phyloP scores from a whole-genome alignment of 169 alveolate genomes.

The Plasmodium gallinaceum region DNA sequence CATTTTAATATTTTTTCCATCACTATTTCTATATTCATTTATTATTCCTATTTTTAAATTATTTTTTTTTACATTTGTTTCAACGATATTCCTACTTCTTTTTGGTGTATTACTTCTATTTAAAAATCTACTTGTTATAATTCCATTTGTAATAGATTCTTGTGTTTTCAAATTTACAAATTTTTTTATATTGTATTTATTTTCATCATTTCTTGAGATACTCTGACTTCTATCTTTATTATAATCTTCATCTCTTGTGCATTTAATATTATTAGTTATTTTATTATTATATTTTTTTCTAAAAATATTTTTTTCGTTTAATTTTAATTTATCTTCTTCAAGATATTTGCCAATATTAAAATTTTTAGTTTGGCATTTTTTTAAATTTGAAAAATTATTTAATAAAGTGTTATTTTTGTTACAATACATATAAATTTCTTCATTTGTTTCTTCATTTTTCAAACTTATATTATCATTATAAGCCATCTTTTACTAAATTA shows the following conservation, averaged over 20 bases:
- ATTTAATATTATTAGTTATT: too few relatives aligned
- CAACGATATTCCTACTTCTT: too few relatives aligned
- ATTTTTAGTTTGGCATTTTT: constrained; percentile 13
- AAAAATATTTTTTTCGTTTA: neutral
- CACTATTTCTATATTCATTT: neutral
- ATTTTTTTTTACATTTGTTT: too few relatives aligned
- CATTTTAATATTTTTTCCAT: constrained; percentile 3
- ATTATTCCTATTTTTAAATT: too few relatives aligned
- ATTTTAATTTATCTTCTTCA: constrained; percentile 20
- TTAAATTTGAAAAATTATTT: constrained; percentile 7
- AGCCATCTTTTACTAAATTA: constrained; percentile 10
- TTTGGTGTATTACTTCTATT: too few relatives aligned
- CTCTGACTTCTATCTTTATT: too few relatives aligned
- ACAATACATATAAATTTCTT: neutral
- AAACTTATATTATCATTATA: constrained; percentile 27
- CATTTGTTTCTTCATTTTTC: constrained; percentile 10
- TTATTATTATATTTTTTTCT: neutral
- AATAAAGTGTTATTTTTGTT: constrained; percentile 8
- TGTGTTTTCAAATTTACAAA: too few relatives aligned
- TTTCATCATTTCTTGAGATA: too few relatives aligned
- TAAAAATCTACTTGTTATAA: too few relatives aligned
- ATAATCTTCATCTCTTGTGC: too few relatives aligned
- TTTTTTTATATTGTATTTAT: too few relatives aligned
- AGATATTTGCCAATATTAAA: constrained; percentile 6
- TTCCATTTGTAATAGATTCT: too few relatives aligned